Conservation (phyloP, 345 rosid genomes). For the Citrus maxima region DNA sequence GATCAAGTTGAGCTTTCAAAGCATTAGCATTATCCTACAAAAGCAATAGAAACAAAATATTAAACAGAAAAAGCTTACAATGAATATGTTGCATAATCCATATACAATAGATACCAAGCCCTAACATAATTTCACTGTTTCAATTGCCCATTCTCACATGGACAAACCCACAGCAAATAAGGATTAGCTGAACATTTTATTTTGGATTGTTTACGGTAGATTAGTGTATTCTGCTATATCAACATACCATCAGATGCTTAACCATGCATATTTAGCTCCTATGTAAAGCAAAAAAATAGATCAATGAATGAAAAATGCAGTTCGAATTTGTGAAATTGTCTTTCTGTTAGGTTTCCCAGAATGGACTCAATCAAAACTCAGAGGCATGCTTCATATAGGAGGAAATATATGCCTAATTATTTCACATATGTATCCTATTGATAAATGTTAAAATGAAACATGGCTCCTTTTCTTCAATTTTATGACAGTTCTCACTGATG, state of each 20-base stretch:
- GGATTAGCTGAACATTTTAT: neutral
- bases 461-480: neutral
- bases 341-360: neutral
- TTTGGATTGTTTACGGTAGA: neutral
- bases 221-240: neutral
- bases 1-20: conserved; percentile 68
- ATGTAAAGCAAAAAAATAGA: neutral
- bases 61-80: neutral
- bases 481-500: neutral
- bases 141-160: neutral
- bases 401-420: neutral
- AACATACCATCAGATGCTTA: neutral
- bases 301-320: neutral
- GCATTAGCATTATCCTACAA: conserved; percentile 57
- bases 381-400: neutral
- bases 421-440: neutral
- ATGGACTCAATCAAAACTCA: neutral
- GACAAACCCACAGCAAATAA: neutral
- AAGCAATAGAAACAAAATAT: too few relatives aligned
- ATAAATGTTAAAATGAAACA: neutral
- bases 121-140: neutral
- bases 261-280: neutral
- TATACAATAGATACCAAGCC: neutral
- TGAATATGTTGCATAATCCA: neutral
- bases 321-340: neutral